phyloP scores from a whole-genome alignment of 148 eudicot species.

The Dianthus caryophyllus region DNA sequence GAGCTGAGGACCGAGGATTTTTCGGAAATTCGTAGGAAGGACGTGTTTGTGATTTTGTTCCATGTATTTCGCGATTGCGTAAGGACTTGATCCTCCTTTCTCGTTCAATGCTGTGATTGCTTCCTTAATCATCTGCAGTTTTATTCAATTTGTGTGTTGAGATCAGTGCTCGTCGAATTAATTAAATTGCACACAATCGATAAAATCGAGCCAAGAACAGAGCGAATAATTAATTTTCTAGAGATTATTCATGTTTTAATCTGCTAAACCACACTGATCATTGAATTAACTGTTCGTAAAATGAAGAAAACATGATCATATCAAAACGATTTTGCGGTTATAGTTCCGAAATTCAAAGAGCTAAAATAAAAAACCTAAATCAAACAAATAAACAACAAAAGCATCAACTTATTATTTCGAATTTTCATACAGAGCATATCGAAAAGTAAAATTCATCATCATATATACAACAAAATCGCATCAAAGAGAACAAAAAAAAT shows the following conservation, averaged over 20 bases:
- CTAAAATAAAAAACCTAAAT: no score
- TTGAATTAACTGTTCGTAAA: not conserved
- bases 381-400: not conserved
- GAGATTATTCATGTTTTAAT: no score
- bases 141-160: not conserved
- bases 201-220: no score
- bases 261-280: no score
- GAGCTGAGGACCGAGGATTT: slow-evolving; percentile 58
- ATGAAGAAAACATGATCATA: not conserved
- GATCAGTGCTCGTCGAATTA: not conserved
- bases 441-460: no score
- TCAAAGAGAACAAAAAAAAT: not conserved
- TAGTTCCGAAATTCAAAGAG: no score
- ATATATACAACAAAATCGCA: no score
- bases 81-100: slow-evolving; percentile 66
- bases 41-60: slow-evolving; percentile 61
- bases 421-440: no score
- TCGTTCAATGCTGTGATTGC: slow-evolving; percentile 54
- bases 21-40: slow-evolving; percentile 62
- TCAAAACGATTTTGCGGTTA: no score
- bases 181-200: no score
- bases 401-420: no score
- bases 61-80: slow-evolving; percentile 74
- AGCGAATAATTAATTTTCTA: no score
- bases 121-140: slow-evolving; percentile 69